Evolutionary conservation across 768 basidiomycete genomes (phyloP).

Genomic region (Trametes villosa): DNA sequence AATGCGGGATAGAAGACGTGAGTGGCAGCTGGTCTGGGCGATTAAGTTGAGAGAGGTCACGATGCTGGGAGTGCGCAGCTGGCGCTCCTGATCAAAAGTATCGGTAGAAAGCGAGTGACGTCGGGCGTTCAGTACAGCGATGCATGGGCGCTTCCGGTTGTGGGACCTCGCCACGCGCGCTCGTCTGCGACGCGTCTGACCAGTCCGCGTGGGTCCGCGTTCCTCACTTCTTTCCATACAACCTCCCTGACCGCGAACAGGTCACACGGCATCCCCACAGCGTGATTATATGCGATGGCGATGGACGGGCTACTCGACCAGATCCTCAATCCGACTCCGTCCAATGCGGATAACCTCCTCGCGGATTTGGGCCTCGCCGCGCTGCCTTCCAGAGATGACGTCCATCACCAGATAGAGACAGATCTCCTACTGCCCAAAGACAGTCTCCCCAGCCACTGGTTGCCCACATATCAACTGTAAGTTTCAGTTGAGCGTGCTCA

Average conservation of each 20-base stretch:
- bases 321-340: conserved; percentile 47
- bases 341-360: conserved; percentile 50
- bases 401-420: conserved; percentile 74
- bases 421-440: conserved; percentile 72
- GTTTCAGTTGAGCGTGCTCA: too few species aligned
- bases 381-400: conserved; percentile 59
- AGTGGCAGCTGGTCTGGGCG: too few species aligned
- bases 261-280: not conserved
- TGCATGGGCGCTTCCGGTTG: not conserved
- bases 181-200: not conserved
- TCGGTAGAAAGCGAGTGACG: not conserved
- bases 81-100: too few species aligned
- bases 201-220: not conserved
- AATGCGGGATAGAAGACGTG: too few species aligned
- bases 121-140: too few species aligned
- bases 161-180: not conserved
- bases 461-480: conserved; percentile 87
- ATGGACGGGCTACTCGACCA: conserved; percentile 15
- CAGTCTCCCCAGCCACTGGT: conserved; percentile 69
- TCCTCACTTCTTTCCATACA: too few species aligned
- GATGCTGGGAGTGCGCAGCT: not conserved
- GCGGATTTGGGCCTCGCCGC: conserved; percentile 59
- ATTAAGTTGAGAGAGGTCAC: too few species aligned
- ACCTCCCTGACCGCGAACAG: too few species aligned
- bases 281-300: not conserved